Evolutionary conservation across 2,329 filamentous ascomycete genomes (phyloP).

Genomic region (Aspergillus luchuensis): DNA sequence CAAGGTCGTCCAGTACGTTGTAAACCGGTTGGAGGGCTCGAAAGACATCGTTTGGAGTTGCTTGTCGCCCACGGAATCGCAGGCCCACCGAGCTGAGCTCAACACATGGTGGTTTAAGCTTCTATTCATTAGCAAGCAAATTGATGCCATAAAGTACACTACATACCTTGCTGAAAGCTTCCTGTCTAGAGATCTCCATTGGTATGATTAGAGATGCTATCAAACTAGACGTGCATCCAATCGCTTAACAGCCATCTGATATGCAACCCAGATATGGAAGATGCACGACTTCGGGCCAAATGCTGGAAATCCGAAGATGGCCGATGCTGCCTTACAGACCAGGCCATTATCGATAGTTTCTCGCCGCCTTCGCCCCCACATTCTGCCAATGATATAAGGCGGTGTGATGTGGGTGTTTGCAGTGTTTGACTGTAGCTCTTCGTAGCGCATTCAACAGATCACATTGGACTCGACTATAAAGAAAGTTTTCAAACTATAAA

Average conservation of each 20-base stretch:
- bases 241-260: constrained; percentile 2
- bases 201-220: background rate
- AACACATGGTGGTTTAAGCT: constrained; percentile 63
- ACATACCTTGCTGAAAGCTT: constrained; percentile 45
- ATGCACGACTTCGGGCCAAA: background rate
- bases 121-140: constrained; percentile 24
- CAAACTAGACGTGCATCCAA: background rate
- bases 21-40: constrained; percentile 50
- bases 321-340: background rate
- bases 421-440: background rate
- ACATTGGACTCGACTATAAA: background rate
- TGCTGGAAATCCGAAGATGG: background rate
- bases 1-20: constrained; percentile 42
- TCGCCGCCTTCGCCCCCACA: constrained; percentile 17
- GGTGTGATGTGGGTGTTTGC: constrained; percentile 19
- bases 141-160: background rate
- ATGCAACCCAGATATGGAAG: background rate
- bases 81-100: constrained; percentile 59
- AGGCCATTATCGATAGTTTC: constrained; percentile 7
- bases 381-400: constrained; percentile 30
- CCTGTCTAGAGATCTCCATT: constrained; percentile 44
- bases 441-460: too few relatives aligned
- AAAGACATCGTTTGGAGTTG: constrained; percentile 50
- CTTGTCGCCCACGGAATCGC: constrained; percentile 50
- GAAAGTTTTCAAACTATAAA: background rate